Base-by-base conservation (phyloP, 208 protist genomes). In the Wallacemonas sp. region DNA sequence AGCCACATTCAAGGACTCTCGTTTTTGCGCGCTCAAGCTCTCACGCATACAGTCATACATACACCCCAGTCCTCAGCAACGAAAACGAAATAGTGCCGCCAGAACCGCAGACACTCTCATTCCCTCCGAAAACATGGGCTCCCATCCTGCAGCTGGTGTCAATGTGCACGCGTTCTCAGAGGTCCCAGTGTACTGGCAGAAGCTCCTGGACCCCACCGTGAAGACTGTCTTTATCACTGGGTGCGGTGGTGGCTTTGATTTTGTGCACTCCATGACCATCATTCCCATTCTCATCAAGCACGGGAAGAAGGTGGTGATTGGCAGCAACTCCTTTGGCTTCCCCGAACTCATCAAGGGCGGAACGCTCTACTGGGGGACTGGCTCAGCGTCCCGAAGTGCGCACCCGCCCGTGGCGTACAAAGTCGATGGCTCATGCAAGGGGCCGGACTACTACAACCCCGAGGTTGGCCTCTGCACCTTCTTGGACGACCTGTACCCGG, bases 231-330 rank as follows among this genome's bases (percentile, higher is more conserved):
- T 57, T 16, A 33, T 72, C 24, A 66, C 49, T n/a, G 67, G 58
- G 6, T 72, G 67, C 32, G 67, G 67, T 26, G 67, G 56, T n/a
- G 56, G 56, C 17, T 72, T 72, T 41, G 67, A 72, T 24, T 72
- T 65, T 55, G 30, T 64, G 33, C 67, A 72, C 32, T 30, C 39
- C 1, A 64, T 72, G 57, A 48, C 49, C 9, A 4, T 72, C 21
- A 58, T 58, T 36, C 67, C 67, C 8, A 19, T 57, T 8, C 67
- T 72, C 11, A 64, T 58, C 17, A 16, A 23, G 11, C 32, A 55
- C 27, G 67, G 67, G 2, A 72, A 72, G 46, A 5, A 26, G 16
- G 27, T 72, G 2, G 47, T 65, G 9, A 34, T 72, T 30, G 58
- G n/a, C 56, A 52, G 30, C n/a, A 39, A 72, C 41, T 41, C 38